A percentile compares a stretch with the other conserved stretches of the same genome.
Conservation (phyloP, 208 protist genomes). For the Acanthamoeba polyphaga region DNA sequence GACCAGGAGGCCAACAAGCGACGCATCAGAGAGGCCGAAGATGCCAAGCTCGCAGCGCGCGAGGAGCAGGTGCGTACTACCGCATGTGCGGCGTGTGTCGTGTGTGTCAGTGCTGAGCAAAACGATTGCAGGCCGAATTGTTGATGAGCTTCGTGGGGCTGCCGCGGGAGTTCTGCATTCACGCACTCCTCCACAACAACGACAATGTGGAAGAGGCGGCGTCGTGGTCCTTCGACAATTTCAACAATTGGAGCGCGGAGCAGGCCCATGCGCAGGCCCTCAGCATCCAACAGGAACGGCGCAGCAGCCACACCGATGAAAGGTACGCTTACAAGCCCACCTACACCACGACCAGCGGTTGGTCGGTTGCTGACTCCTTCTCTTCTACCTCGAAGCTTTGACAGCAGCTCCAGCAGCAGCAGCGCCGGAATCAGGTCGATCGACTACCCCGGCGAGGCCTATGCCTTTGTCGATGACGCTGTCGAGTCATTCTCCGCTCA, state of each 20-base stretch:
- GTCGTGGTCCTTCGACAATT: slow-evolving; percentile 64
- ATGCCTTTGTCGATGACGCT: neutral
- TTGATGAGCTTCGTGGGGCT: slow-evolving; percentile 72
- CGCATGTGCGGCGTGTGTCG: neutral
- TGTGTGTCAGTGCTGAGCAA: neutral
- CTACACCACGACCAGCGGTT: neutral
- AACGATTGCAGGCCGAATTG: slow-evolving; percentile 9
- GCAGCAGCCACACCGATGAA: neutral
- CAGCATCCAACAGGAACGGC: slow-evolving; percentile 64
- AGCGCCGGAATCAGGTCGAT: neutral
- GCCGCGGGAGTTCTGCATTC: slow-evolving; percentile 61
- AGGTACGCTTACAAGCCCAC: neutral
- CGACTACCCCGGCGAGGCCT: slow-evolving; percentile 42
- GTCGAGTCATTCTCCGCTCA: neutral
- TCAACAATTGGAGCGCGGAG: slow-evolving; percentile 62
- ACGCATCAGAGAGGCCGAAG: slow-evolving; percentile 24
- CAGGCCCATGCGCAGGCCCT: slow-evolving; percentile 45
- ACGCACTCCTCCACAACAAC: slow-evolving; percentile 67
- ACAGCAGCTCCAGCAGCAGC: slow-evolving; percentile 1
- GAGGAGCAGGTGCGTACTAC: neutral
- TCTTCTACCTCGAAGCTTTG: neutral
- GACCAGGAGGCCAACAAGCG: slow-evolving; percentile 45
- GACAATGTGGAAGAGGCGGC: slow-evolving; percentile 66
- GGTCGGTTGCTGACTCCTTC: neutral
- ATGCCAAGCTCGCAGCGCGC: slow-evolving; percentile 11